Evolutionary conservation across 257 asterid species (phyloP).

Genomic region (Jacaranda copaia): DNA sequence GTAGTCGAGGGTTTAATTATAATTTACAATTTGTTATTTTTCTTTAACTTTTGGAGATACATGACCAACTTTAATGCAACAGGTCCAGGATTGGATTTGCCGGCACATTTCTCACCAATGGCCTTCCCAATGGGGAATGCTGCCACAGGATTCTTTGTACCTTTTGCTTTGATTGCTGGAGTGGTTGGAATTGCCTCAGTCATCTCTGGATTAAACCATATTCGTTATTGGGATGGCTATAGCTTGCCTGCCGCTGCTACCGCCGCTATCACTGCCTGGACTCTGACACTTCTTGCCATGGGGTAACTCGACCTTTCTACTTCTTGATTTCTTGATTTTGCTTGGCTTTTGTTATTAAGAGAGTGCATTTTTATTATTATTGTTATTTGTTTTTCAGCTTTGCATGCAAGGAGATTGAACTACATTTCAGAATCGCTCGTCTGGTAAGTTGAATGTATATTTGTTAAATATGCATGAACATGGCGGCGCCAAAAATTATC

Average conservation of each 20-base stretch:
- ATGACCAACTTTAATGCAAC: slow-evolving; percentile 5
- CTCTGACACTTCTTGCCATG: slow-evolving; percentile 89
- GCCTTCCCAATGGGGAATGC: slow-evolving; percentile 91
- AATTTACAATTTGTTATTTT: too few relatives aligned
- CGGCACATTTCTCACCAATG: slow-evolving; percentile 90
- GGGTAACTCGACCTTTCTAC: slow-evolving; percentile 52
- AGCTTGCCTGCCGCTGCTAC: slow-evolving; percentile 74
- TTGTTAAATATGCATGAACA: background rate
- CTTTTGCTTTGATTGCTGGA: slow-evolving; percentile 76
- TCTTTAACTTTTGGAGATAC: too few relatives aligned
- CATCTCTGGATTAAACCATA: slow-evolving; percentile 69
- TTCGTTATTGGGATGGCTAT: slow-evolving; percentile 63
- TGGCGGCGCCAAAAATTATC: too few relatives aligned
- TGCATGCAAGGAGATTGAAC: slow-evolving; percentile 81
- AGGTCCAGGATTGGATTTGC: slow-evolving; percentile 74
- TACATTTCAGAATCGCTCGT: slow-evolving; percentile 61
- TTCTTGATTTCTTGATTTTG: background rate
- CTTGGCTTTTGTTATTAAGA: background rate
- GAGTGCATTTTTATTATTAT: background rate
- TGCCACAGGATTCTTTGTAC: slow-evolving; percentile 91
- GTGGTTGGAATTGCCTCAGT: slow-evolving; percentile 80
- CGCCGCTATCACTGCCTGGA: slow-evolving; percentile 80
- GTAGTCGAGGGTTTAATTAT: too few relatives aligned
- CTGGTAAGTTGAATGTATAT: slow-evolving; percentile 64
- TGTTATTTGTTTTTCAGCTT: slow-evolving; percentile 53